phyloP scores from a whole-genome alignment of 768 basidiomycete species.

The Termitomyces sp. region DNA sequence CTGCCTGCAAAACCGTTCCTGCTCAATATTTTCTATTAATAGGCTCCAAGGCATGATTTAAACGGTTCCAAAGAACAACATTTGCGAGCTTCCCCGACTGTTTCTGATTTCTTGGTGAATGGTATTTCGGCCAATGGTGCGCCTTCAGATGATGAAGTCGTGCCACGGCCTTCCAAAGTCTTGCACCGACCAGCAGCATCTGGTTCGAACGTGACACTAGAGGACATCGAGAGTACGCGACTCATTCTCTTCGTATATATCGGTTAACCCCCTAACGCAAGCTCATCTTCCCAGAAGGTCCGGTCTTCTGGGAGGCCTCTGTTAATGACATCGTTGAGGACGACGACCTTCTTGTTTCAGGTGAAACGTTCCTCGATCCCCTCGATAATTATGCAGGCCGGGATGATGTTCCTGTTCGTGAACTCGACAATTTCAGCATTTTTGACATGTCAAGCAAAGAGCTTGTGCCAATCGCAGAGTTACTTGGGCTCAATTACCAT shows the following conservation, averaged over 20 bases:
- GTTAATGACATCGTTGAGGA: constrained; percentile 35
- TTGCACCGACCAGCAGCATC: constrained; percentile 1
- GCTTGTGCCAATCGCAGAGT: constrained; percentile 34
- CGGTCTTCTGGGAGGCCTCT: constrained; percentile 9
- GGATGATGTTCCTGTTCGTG: constrained; percentile 48
- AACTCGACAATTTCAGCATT: constrained; percentile 48
- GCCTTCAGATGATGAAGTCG: background rate
- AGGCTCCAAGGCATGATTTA: background rate
- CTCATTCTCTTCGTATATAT: background rate
- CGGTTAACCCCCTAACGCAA: background rate
- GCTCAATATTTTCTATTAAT: background rate
- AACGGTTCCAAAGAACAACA: background rate
- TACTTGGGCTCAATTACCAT: constrained; percentile 29
- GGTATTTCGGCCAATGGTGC: background rate
- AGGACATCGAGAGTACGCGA: constrained; percentile 1
- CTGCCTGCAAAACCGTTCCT: background rate
- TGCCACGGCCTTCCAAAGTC: background rate
- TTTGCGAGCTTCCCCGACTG: constrained; percentile 12
- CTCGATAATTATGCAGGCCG: constrained; percentile 21
- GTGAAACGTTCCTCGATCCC: constrained; percentile 28
- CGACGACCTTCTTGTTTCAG: constrained; percentile 34
- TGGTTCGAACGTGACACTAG: constrained; percentile 13
- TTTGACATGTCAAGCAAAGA: constrained; percentile 35
- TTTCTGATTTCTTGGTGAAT: constrained; percentile 10
- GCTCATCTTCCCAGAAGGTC: background rate